Evolutionary conservation across 192 early-diverging fungal species (phyloP), one percentile per base, ranked within the genome.

Genomic region (Coemansia sp.): DNA sequence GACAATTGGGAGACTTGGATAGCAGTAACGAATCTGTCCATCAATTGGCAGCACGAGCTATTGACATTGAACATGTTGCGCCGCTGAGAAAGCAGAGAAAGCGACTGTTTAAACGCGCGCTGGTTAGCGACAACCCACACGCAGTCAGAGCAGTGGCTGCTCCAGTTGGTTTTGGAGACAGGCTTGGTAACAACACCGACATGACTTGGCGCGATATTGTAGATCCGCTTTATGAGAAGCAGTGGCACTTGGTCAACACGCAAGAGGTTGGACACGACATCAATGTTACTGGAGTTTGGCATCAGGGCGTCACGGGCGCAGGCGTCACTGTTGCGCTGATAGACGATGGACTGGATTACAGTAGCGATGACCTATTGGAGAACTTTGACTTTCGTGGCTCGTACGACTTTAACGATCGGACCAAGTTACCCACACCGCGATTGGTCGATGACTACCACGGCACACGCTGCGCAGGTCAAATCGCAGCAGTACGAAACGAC

Each of bases 401-500:
- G 0, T 95, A 94, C 68, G 97, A 99, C 73, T 99, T 91, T 69
- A 98, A 98, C 67, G 88, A 92, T 60, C 87, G 90, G 66, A 84
- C 68, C 5, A 68, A 77, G 41, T 66, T 89, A 28, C 96, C 96
- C 6, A 88, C 78, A 49, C 97, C 96, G 23, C 82, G 74, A 50
- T 56, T 91, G 0, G 28, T 32, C 16, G 90, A 94, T 31, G 97
- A 99, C 69, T 85, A 85, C 49, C 97, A 99, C 71, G 97, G 97
- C 47, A 99, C 97, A 9, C 82, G 97, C 38, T 99, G 96, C 73
- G 97, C 97, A 6, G 97, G 97, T 16, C 93, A 97, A 83, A 94
- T 99, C 14, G 97, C 95, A 0, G 94, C 97, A 1, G 81, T 79
- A n/a, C 84, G 83, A 57, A 99, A 99, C 76, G 75, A 92, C 64